These are phyloP conservation scores for Heliamphora exappendiculata DNA, from an alignment of 148 eudicot genomes.

Conservation along the genomic window DNA sequence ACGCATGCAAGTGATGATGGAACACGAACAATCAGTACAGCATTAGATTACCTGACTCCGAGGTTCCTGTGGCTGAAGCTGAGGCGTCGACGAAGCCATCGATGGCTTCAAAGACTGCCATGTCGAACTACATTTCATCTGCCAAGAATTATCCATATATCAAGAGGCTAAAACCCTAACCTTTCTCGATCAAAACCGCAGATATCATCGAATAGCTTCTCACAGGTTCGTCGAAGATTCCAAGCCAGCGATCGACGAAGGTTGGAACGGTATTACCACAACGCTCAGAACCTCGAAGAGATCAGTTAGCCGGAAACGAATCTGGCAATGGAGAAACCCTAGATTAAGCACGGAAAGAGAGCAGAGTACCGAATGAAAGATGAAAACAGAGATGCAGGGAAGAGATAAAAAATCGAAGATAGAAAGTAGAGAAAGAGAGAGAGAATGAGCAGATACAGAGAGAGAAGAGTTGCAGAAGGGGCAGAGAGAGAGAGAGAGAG, in stretches of 20 bases:
- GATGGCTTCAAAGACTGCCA: conserved; percentile 18
- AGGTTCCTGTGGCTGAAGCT: conserved; percentile 21
- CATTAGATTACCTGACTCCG: conserved; percentile 25
- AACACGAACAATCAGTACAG: not conserved
- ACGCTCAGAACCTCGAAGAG: not conserved
- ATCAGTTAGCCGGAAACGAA: not conserved
- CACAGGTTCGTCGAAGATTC: not conserved
- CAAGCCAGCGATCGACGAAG: not conserved
- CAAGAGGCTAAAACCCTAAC: conserved; percentile 6
- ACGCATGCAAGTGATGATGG: not conserved
- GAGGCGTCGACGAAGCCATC: conserved; percentile 19
- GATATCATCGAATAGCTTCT: not conserved
- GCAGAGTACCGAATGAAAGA: not conserved
- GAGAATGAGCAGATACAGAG: not conserved
- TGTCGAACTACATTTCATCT: conserved; percentile 23
- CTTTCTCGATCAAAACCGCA: conserved; percentile 5
- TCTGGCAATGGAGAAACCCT: conserved; percentile 4
- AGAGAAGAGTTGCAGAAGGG: too few species aligned
- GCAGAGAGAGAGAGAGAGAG: not conserved
- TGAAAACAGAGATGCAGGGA: too few species aligned
- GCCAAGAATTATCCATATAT: conserved; percentile 36
- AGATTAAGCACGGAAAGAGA: not conserved
- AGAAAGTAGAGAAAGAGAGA: not conserved
- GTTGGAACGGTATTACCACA: not conserved
- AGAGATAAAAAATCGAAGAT: not conserved